A percentile compares a stretch with the other conserved stretches of the same genome.
phyloP scores from a whole-genome alignment of 2,329 filamentous ascomycete species.

The Cercospora zeae-maydis region DNA sequence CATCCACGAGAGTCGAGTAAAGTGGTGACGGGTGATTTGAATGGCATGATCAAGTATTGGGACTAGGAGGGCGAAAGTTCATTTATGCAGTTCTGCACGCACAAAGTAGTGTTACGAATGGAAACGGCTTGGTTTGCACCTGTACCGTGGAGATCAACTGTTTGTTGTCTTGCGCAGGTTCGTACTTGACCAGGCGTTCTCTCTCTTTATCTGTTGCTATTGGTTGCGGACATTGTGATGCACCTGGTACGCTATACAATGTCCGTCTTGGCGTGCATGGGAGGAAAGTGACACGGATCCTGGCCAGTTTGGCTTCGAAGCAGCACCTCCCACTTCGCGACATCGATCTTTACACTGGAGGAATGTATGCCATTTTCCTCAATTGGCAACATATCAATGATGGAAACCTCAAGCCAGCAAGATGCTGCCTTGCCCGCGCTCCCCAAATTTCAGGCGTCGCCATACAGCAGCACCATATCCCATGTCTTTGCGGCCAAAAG shows the following conservation, averaged over 20 bases:
- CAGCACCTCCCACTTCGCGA: not conserved
- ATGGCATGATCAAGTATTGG: conserved; percentile 88
- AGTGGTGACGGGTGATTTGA: conserved; percentile 83
- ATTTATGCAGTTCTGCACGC: not conserved
- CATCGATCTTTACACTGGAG: not conserved
- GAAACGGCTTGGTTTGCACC: not conserved
- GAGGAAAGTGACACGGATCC: conserved; percentile 3
- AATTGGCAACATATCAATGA: not conserved
- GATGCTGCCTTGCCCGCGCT: not conserved
- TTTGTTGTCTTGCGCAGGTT: not conserved
- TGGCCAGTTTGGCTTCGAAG: conserved; percentile 1
- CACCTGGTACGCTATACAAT: not conserved
- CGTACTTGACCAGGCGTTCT: not conserved
- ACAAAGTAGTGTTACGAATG: not conserved
- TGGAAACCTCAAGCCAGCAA: not conserved
- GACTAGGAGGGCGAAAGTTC: conserved; percentile 53
- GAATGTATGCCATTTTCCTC: not conserved
- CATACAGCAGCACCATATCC: not conserved
- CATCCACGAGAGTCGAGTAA: conserved; percentile 97
- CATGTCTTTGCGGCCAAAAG: not conserved
- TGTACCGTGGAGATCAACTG: not conserved
- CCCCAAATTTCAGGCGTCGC: not conserved
- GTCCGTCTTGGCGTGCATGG: not conserved
- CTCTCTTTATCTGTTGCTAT: not conserved
- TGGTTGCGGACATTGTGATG: not conserved